Evolutionary conservation across 257 asterid species (phyloP), one percentile per base, ranked within the genome.

Genomic region (Nyctanthes arbortristis): DNA sequence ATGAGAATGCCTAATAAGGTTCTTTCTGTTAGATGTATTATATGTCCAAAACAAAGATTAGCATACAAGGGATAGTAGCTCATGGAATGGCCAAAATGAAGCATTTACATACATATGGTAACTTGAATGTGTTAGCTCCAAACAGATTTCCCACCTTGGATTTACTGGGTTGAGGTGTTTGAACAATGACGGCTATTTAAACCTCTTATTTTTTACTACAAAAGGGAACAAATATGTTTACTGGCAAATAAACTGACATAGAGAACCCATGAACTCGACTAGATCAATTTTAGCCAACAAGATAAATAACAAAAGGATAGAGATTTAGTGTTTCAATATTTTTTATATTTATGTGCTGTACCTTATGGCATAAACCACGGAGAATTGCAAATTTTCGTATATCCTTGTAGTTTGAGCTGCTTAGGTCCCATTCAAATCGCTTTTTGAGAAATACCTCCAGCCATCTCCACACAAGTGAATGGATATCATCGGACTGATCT

Each of bases 281-380:
- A 20, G 59, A 52, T 24, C 24, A n/a, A 52, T 52, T 52, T 18
- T 24, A 7, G 24, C 10, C 59, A 52, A 52, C 59, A 2, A 40
- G 22, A 18, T 29, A 32, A 55, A 34, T 52, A 9, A 66, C 2
- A 52, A 12, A 58, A 66, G 63, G 45, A 11, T 5, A 24, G 43
- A 11, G 43, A n/a, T 7, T 25, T 13, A 16, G 5, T 4, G 4
- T 34, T 28, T 61, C 55, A 36, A 11, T 59, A 63, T 35, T 71
- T 71, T 28, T 56, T 52, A 61, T 67, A 68, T 64, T 70, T 54
- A 61, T 39, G 75, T 52, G 49, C 54, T 39, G 63, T 89, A 91
- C 97, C 96, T 91, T 91, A 72, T 91, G 94, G 82, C 97, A 91
- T 73, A 91, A 82, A 78, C 97, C 97, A 70, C 97, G 96, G 77